Evolutionary conservation across 1,284 basidiomycete species (phyloP).

Genomic region (Ganoderma sinense): DNA sequence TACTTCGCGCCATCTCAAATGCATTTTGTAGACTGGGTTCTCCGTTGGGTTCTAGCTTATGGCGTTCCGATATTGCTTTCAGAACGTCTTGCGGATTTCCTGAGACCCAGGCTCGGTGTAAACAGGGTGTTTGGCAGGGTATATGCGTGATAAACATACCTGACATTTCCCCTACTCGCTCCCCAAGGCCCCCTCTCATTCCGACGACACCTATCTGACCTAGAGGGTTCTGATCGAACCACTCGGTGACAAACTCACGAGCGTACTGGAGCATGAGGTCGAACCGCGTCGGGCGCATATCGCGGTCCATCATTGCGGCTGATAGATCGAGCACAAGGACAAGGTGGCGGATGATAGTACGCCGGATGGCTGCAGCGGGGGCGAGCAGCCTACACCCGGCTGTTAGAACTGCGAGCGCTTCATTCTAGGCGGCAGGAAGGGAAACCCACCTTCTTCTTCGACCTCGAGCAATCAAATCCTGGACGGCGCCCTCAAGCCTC

Average conservation of each 20-base stretch:
- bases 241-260: constrained; percentile 91
- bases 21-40: constrained; percentile 98
- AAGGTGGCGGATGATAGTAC: constrained; percentile 96
- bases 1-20: constrained; percentile 92
- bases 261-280: constrained; percentile 91
- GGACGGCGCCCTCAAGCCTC: constrained; percentile 89
- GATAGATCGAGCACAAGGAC: constrained; percentile 92
- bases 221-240: constrained; percentile 99
- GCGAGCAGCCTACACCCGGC: constrained; percentile 64
- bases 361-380: constrained; percentile 87
- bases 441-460: constrained; percentile 78
- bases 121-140: constrained; percentile 3
- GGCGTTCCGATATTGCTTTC: constrained; percentile 84
- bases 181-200: constrained; percentile 89
- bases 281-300: constrained; percentile 94
- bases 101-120: constrained; percentile 48
- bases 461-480: constrained; percentile 87
- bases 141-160: constrained; percentile 55
- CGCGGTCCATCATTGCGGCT: constrained; percentile 92
- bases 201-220: constrained; percentile 97
- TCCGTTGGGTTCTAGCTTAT: constrained; percentile 88
- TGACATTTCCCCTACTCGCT: constrained; percentile 89
- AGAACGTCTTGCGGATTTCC: constrained; percentile 96
- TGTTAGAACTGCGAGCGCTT: background rate
- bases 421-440: background rate